phyloP scores from a whole-genome alignment of 2,329 filamentous ascomycete species.

The Fusarium sp. region DNA sequence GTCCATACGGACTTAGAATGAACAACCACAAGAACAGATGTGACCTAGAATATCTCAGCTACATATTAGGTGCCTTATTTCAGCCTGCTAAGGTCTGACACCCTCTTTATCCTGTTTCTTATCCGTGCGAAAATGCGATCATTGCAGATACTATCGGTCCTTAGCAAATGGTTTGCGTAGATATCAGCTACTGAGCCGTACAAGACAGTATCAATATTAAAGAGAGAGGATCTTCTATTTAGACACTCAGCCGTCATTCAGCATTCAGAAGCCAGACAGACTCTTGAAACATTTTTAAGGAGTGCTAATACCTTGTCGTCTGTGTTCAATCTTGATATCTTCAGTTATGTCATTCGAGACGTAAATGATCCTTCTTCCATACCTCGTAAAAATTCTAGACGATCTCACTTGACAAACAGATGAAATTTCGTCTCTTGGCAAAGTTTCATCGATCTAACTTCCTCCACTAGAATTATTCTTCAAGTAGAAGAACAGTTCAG shows the following conservation, averaged over 20 bases:
- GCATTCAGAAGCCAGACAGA: not conserved
- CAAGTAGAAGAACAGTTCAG: not conserved
- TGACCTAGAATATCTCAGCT: not conserved
- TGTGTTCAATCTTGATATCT: not conserved
- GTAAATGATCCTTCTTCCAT: not conserved
- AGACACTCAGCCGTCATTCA: not conserved
- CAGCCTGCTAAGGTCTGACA: not conserved
- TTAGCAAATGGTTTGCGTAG: not conserved
- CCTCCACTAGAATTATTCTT: not conserved
- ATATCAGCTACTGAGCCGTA: not conserved
- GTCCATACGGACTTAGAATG: too few species aligned
- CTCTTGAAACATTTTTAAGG: too few species aligned
- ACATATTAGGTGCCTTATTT: accelerated
- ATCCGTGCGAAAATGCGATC: not conserved
- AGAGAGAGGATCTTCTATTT: not conserved
- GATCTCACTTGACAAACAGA: not conserved
- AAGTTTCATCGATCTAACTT: not conserved
- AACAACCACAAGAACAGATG: not conserved
- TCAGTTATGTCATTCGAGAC: not conserved
- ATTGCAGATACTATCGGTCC: not conserved
- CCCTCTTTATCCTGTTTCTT: not conserved
- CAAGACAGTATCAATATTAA: not conserved
- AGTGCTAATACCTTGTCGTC: not conserved
- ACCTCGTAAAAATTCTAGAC: not conserved
- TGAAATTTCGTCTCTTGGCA: not conserved